Percentiles rank a stretch among this genome's conserved stretches.
Conservation (phyloP, 2,329 filamentous ascomycete genomes). For the Sphaerostilbella broomeana region DNA sequence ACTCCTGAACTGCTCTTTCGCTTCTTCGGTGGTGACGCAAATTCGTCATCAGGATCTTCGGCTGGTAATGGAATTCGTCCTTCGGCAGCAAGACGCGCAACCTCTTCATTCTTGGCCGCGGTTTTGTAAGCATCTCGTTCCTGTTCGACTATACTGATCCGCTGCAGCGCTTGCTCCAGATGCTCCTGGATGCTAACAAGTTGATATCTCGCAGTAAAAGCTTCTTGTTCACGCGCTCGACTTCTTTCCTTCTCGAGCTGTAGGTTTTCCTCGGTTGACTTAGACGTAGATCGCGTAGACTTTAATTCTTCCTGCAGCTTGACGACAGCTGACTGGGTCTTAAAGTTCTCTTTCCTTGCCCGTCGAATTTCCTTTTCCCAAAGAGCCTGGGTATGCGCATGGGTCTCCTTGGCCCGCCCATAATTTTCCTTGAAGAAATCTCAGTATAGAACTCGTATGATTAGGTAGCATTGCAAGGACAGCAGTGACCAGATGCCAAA, state of each 20-base stretch:
- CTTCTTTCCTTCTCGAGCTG: conserved; percentile 58
- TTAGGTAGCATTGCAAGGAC: too few species aligned
- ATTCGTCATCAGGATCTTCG: conserved; percentile 52
- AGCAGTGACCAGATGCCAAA: too few species aligned
- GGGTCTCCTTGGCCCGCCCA: conserved; percentile 61
- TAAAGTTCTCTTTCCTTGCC: conserved; percentile 66
- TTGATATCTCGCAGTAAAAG: conserved; percentile 60
- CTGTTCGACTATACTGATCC: conserved; percentile 59
- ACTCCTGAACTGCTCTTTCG: conserved; percentile 17
- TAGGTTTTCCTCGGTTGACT: conserved; percentile 51
- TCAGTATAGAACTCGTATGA: background rate
- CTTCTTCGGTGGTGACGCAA: conserved; percentile 53
- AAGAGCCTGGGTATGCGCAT: conserved; percentile 57
- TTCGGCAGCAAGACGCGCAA: conserved; percentile 65
- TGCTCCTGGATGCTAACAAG: conserved; percentile 61
- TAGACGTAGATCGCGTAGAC: conserved; percentile 46
- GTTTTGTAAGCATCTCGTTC: conserved; percentile 70
- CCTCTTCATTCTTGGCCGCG: conserved; percentile 65
- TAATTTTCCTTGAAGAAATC: conserved; percentile 68
- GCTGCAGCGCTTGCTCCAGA: conserved; percentile 56
- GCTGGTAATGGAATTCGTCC: conserved; percentile 60
- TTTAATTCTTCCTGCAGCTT: conserved; percentile 72
- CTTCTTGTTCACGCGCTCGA: conserved; percentile 59
- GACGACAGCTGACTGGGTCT: conserved; percentile 61
- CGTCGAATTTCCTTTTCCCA: conserved; percentile 71